Conservation (phyloP, 345 rosid genomes). For the Boechera divaricarpa region DNA sequence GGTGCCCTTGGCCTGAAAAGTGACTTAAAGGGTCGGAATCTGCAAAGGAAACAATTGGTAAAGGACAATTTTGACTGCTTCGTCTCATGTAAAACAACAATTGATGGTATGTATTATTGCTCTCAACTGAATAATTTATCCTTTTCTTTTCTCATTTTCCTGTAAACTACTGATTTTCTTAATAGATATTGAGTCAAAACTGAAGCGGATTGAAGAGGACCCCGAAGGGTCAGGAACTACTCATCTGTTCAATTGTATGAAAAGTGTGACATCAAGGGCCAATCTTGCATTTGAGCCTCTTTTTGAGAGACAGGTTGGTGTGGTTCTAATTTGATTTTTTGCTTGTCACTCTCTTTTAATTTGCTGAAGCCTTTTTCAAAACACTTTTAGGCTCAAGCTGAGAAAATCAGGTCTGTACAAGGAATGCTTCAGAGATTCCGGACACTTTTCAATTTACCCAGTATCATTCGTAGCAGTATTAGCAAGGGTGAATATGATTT, state of each 20-base stretch:
- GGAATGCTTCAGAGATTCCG: slow-evolving; percentile 99
- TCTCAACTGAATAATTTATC: slow-evolving; percentile 27
- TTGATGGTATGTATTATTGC: slow-evolving; percentile 74
- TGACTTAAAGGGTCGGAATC: slow-evolving; percentile 91
- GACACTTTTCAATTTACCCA: slow-evolving; percentile 92
- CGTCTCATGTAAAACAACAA: slow-evolving; percentile 98
- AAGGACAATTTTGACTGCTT: slow-evolving; percentile 98
- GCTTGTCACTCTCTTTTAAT: slow-evolving; percentile 34
- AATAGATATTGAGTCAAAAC: slow-evolving; percentile 91
- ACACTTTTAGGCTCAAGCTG: slow-evolving; percentile 82
- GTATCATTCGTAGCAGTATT: slow-evolving; percentile 90
- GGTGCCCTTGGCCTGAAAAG: slow-evolving; percentile 96
- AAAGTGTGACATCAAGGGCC: slow-evolving; percentile 82
- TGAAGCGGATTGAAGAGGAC: slow-evolving; percentile 93
- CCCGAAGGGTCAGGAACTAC: slow-evolving; percentile 98
- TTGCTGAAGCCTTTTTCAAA: slow-evolving; percentile 29
- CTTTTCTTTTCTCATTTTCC: slow-evolving; percentile 37
- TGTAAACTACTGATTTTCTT: slow-evolving; percentile 31
- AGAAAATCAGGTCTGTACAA: slow-evolving; percentile 97
- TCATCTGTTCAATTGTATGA: slow-evolving; percentile 78
- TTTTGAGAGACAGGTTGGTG: slow-evolving; percentile 95
- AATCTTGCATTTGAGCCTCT: slow-evolving; percentile 89
- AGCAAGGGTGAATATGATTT: slow-evolving; percentile 96
- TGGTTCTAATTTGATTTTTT: slow-evolving; percentile 3
- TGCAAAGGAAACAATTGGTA: slow-evolving; percentile 92